Evolutionary conservation across 2,329 filamentous ascomycete genomes (phyloP).

Genomic region (Fusarium albidum): DNA sequence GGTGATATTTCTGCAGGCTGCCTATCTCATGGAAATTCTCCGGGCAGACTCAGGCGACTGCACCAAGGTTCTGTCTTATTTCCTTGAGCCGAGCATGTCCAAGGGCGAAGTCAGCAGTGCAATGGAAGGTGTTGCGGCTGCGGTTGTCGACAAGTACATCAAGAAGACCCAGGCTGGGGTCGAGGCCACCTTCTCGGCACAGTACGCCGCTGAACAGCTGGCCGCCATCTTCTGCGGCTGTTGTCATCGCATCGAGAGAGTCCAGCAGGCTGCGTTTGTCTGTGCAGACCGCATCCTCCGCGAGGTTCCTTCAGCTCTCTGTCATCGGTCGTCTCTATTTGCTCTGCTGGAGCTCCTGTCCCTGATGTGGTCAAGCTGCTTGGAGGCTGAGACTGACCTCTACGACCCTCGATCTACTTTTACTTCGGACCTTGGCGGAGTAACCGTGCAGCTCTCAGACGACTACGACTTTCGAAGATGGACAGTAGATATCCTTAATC

Average conservation of each 20-base stretch:
- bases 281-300: slow-evolving; percentile 88
- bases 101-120: slow-evolving; percentile 68
- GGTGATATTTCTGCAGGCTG: slow-evolving; percentile 89
- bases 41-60: slow-evolving; percentile 89
- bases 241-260: slow-evolving; percentile 91
- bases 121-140: slow-evolving; percentile 71
- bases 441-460: slow-evolving; percentile 91
- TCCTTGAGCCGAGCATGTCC: slow-evolving; percentile 87
- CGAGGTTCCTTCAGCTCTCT: slow-evolving; percentile 87
- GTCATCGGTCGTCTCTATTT: slow-evolving; percentile 89
- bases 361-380: slow-evolving; percentile 93
- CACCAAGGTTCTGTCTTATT: slow-evolving; percentile 89
- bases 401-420: slow-evolving; percentile 89
- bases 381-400: slow-evolving; percentile 93
- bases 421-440: slow-evolving; percentile 77
- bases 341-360: slow-evolving; percentile 90
- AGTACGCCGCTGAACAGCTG: slow-evolving; percentile 88
- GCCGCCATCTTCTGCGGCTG: slow-evolving; percentile 86
- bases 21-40: slow-evolving; percentile 87
- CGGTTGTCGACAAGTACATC: slow-evolving; percentile 82
- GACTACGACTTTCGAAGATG: slow-evolving; percentile 83
- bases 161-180: slow-evolving; percentile 75
- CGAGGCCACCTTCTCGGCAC: slow-evolving; percentile 83
- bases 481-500: slow-evolving; percentile 81
- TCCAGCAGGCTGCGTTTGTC: slow-evolving; percentile 84